Evolutionary conservation across 441 rosid genomes (phyloP), one percentile per base, ranked within the genome.

Genomic region (Jatropha podagrica): DNA sequence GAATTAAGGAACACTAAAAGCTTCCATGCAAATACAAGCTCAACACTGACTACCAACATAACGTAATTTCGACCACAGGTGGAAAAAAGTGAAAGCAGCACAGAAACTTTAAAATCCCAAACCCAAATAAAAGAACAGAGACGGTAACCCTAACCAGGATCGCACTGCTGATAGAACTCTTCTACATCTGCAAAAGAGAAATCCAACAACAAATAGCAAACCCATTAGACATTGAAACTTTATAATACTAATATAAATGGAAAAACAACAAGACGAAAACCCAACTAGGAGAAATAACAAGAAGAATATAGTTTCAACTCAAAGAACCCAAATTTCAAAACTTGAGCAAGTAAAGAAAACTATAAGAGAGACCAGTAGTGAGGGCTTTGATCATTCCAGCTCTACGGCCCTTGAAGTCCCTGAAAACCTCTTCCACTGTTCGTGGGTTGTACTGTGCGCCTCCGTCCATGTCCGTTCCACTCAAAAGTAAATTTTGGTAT

Each of bases 71-170:
- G 44, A 15, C 40, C 65, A 2, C 13, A 59, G 5, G 4, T 48
- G 64, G 62, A 17, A 4, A 38, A 32, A 49, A 55, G 1, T 17
- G 23, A 7, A 27, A 52, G 51, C 46, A 71, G n/a, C 0, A 51
- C 13, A 65, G 62, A 44, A 63, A 62, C 4, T n/a, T 14, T 11
- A 40, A 12, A 65, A 58, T 13, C 8, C 17, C 3, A 72, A n/a
- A 7, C 58, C 52, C 38, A 11, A 37, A 79, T 70, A 64, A 54
- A 68, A 51, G 67, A 6, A 74, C 51, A 20, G 62, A 49, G 49
- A 61, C 3, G 65, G 49, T 69, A 81, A 76, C 73, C 78, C 96
- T 86, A 73, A 91, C 96, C 94, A 80, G 97, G 97, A 87, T 91
- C 93, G 77, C 94, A 88, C 90, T 83, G 89, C 68, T 82, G 80